Percentiles rank a stretch among this genome's conserved stretches.
Conservation (phyloP, 768 basidiomycete genomes). For the Lepiota venenata region DNA sequence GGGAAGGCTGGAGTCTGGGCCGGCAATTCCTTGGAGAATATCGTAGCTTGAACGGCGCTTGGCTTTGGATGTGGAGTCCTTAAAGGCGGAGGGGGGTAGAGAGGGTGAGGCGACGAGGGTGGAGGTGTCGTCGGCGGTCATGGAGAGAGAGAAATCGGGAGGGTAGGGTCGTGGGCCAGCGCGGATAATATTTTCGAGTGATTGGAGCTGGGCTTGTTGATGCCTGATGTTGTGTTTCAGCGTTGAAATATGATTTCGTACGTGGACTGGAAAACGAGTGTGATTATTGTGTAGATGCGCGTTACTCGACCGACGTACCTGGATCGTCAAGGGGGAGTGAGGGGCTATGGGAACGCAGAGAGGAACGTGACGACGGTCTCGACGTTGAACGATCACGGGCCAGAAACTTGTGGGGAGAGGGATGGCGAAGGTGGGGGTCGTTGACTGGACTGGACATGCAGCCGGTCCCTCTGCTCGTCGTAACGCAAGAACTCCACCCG, state of each 20-base stretch:
- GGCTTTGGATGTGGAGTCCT: constrained; percentile 33
- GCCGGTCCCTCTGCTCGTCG: background rate
- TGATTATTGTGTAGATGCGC: background rate
- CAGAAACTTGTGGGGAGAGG: constrained; percentile 15
- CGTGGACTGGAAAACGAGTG: constrained; percentile 46
- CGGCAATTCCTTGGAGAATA: constrained; percentile 64
- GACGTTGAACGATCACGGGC: constrained; percentile 37
- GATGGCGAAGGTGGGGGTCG: background rate
- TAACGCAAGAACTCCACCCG: too few relatives aligned
- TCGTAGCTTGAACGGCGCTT: constrained; percentile 72
- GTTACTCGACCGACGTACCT: constrained; percentile 40
- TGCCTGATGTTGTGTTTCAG: constrained; percentile 81
- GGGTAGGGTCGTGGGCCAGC: constrained; percentile 63
- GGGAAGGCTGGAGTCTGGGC: constrained; percentile 73
- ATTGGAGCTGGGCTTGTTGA: constrained; percentile 76
- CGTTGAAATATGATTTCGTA: constrained; percentile 77
- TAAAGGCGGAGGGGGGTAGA: constrained; percentile 30
- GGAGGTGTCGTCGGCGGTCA: constrained; percentile 11
- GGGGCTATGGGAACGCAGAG: constrained; percentile 52
- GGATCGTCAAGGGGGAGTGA: constrained; percentile 57
- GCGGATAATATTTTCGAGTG: constrained; percentile 64
- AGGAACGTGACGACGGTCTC: constrained; percentile 40
- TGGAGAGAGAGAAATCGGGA: constrained; percentile 17
- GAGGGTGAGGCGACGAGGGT: constrained; percentile 17
- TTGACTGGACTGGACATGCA: constrained; percentile 32